phyloP scores from a whole-genome alignment of 2,329 filamentous ascomycete species.

The Beauveria varroae region DNA sequence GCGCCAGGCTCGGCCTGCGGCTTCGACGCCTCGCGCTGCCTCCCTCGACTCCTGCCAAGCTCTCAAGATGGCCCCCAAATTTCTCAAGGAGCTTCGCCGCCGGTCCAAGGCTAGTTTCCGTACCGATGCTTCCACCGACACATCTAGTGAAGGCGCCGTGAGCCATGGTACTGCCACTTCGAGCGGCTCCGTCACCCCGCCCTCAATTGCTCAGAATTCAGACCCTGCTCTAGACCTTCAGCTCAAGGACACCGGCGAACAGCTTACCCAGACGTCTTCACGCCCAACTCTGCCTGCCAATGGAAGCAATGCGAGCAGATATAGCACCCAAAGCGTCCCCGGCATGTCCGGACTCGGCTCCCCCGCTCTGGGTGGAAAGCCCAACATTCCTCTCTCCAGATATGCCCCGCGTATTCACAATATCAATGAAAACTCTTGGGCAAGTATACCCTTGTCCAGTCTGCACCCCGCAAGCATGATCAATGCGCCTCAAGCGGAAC shows the following conservation, averaged over 20 bases:
- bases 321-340: constrained; percentile 44
- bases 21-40: not conserved
- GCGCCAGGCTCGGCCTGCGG: not conserved
- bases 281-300: constrained; percentile 30
- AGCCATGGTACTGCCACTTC: constrained; percentile 54
- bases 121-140: constrained; percentile 54
- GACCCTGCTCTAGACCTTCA: constrained; percentile 58
- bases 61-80: constrained; percentile 49
- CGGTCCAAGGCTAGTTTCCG: constrained; percentile 70
- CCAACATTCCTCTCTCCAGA: constrained; percentile 58
- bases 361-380: constrained; percentile 46
- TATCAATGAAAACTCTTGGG: constrained; percentile 76
- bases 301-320: constrained; percentile 42
- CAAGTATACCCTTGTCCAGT: constrained; percentile 35
- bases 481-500: not conserved
- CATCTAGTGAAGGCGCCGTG: constrained; percentile 50
- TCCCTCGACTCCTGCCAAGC: not conserved
- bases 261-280: constrained; percentile 19
- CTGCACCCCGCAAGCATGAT: not conserved
- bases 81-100: constrained; percentile 66
- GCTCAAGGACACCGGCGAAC: constrained; percentile 36
- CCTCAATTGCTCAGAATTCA: constrained; percentile 61
- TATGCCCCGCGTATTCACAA: constrained; percentile 77
- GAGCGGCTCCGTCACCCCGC: constrained; percentile 66
- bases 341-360: constrained; percentile 56